Percentiles rank a stretch among this genome's conserved stretches.
Evolutionary conservation across 768 basidiomycete genomes (phyloP).

Genomic region (Hemileccinum impolitum): DNA sequence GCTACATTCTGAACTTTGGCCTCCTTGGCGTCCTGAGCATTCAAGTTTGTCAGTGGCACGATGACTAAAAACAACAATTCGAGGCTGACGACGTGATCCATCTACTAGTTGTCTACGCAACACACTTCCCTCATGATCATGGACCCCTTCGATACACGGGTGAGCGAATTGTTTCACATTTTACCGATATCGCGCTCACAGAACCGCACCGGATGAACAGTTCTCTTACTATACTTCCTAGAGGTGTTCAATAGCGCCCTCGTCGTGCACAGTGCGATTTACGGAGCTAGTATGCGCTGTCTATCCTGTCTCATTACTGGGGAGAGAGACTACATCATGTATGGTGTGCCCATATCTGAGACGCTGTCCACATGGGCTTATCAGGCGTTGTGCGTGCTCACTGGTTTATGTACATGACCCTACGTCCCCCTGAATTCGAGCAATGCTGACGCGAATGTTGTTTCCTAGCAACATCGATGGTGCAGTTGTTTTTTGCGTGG

Average conservation of each 20-base stretch:
- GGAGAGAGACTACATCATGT: slow-evolving; percentile 1
- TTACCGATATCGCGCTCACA: background rate
- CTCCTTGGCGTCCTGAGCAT: slow-evolving; percentile 2
- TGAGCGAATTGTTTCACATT: background rate
- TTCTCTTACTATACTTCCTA: slow-evolving; percentile 4
- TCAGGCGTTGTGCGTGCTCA: slow-evolving; percentile 5
- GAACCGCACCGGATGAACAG: background rate
- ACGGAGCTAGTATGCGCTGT: slow-evolving; percentile 4
- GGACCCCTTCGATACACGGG: slow-evolving; percentile 5
- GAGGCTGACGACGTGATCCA: background rate
- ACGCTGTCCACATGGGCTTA: slow-evolving; percentile 6
- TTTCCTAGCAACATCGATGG: slow-evolving; percentile 5
- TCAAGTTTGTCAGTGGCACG: slow-evolving; percentile 7
- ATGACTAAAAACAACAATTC: too few species aligned
- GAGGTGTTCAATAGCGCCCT: slow-evolving; percentile 8
- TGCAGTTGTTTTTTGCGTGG: slow-evolving; percentile 8
- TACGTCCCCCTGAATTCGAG: background rate
- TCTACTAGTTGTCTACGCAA: slow-evolving; percentile 2
- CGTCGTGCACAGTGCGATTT: slow-evolving; percentile 4
- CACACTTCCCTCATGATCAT: slow-evolving; percentile 7
- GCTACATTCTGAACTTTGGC: slow-evolving; percentile 10
- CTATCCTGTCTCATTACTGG: slow-evolving; percentile 9
- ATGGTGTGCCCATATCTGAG: slow-evolving; percentile 2
- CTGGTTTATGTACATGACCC: slow-evolving; percentile 3
- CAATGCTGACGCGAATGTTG: background rate